Evolutionary conservation across 305 asterid genomes (phyloP).

Genomic region (Fraxinus baroniana): DNA sequence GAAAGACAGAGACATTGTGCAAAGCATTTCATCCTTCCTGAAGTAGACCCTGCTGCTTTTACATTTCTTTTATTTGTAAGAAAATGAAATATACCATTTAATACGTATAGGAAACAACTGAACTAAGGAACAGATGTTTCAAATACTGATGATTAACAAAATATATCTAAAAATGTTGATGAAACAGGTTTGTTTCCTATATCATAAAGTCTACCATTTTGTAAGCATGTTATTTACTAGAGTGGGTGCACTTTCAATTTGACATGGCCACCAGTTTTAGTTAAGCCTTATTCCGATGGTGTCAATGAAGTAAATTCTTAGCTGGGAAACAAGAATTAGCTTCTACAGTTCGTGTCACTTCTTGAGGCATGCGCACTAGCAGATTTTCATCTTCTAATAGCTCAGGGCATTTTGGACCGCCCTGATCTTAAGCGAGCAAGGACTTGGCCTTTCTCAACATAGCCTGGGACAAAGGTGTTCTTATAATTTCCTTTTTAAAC

Average conservation of each 20-base stretch:
- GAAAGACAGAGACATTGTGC: background rate
- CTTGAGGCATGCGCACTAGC: background rate
- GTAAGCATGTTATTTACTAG: background rate
- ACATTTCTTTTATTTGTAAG: background rate
- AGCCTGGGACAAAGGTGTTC: background rate
- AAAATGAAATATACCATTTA: background rate
- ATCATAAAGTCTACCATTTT: background rate
- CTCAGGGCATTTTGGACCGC: background rate
- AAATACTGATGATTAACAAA: background rate
- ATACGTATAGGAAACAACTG: background rate
- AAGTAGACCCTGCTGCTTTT: background rate
- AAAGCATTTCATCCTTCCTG: background rate
- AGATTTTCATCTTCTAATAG: background rate
- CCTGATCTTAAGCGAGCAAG: background rate
- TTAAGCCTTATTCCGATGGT: background rate
- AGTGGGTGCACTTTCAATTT: background rate
- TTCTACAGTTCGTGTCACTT: background rate
- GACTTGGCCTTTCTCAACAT: background rate
- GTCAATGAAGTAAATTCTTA: background rate
- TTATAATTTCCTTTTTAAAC: background rate
- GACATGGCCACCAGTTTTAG: background rate
- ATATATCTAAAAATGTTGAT: background rate
- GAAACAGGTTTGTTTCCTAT: background rate
- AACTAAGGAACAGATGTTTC: background rate
- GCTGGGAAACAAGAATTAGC: background rate